Conservation (phyloP, 305 asterid genomes). For the Solanum hybrid region DNA sequence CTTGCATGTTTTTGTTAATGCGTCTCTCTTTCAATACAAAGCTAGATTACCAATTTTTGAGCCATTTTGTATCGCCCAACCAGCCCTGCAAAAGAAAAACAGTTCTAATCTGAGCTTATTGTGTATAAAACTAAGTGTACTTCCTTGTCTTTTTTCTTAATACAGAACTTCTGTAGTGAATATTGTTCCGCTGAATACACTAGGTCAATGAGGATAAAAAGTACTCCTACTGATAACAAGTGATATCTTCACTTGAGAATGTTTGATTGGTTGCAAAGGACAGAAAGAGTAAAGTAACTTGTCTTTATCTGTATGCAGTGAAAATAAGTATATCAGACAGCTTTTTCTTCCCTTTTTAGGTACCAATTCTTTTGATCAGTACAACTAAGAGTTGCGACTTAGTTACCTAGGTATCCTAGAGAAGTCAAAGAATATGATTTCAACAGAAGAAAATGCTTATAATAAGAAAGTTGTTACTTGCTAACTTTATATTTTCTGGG, state of each 20-base stretch:
- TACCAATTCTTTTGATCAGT: background rate
- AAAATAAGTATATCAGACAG: background rate
- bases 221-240: background rate
- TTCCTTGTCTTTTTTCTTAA: background rate
- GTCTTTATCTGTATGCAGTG: background rate
- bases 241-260: background rate
- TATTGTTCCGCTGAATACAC: background rate
- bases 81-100: too few species aligned
- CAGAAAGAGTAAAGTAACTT: background rate
- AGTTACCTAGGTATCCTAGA: background rate
- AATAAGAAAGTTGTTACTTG: background rate
- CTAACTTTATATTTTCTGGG: background rate
- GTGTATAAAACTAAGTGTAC: too few species aligned
- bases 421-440: background rate
- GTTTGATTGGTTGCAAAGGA: background rate
- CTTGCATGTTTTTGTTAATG: background rate
- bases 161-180: background rate
- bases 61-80: background rate
- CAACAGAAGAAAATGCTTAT: background rate
- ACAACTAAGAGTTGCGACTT: background rate
- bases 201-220: background rate
- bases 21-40: background rate
- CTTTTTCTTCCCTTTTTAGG: background rate
- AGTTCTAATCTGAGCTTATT: background rate
- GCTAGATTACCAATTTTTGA: background rate